phyloP scores from a whole-genome alignment of 176 grass and related monocot genomes.

The Alloteropsis semialata region DNA sequence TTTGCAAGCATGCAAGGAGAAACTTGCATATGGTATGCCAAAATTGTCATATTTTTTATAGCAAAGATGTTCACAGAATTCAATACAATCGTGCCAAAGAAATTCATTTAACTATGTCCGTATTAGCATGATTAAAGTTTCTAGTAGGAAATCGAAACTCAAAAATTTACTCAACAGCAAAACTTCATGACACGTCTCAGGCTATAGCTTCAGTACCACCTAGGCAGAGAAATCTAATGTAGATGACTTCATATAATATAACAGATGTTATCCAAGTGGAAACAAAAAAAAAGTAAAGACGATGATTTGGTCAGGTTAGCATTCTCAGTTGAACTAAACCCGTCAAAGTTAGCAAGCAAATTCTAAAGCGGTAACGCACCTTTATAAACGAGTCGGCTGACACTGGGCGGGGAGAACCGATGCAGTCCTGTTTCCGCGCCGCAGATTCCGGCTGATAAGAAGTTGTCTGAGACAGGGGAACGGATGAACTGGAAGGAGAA shows the following conservation, averaged over 20 bases:
- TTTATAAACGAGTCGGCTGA: constrained; percentile 55
- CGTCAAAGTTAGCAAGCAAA: not conserved
- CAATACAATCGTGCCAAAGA: not conserved
- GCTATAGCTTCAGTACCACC: not conserved
- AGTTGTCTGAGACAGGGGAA: not conserved
- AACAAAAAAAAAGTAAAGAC: not conserved
- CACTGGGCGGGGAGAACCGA: constrained; percentile 27
- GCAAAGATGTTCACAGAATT: not conserved
- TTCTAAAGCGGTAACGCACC: constrained; percentile 41
- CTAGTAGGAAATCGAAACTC: not conserved
- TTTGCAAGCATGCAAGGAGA: not conserved
- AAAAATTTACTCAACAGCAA: not conserved
- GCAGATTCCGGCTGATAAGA: not conserved
- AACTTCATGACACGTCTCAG: not conserved
- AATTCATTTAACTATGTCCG: not conserved
- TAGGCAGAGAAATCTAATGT: not conserved
- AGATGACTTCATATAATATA: not conserved
- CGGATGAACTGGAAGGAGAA: constrained; percentile 2
- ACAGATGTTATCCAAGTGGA: not conserved
- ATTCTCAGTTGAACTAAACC: not conserved
- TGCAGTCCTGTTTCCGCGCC: constrained; percentile 13
- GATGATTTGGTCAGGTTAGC: not conserved
- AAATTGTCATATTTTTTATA: not conserved
- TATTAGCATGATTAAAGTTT: not conserved
- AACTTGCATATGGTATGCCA: not conserved